A percentile compares a stretch with the other conserved stretches of the same genome.
These are phyloP conservation scores for Rosa chinensis DNA, from an alignment of 306 rosid species.

Conservation along the genomic window DNA sequence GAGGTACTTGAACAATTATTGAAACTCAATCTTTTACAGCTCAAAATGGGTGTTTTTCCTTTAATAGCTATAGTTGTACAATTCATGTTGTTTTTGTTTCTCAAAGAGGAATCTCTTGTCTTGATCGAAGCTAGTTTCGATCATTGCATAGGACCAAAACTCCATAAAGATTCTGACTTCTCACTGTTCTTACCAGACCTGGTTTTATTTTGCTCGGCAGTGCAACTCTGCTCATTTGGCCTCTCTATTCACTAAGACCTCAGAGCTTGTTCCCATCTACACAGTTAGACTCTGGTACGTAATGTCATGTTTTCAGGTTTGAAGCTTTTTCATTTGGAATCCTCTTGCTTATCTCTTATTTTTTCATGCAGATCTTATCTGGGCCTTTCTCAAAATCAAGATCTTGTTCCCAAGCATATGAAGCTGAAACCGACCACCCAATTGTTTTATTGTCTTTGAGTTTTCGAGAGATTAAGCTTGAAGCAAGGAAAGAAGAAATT, in stretches of 20 bases:
- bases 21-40: neutral
- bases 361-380: constrained; percentile 24
- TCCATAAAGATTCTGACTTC: constrained; percentile 6
- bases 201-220: neutral
- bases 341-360: neutral
- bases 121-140: constrained; percentile 1
- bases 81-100: constrained; percentile 5
- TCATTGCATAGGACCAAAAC: constrained; percentile 8
- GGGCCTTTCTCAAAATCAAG: neutral
- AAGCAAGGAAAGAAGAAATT: neutral
- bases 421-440: constrained; percentile 12
- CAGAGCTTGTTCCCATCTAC: constrained; percentile 1
- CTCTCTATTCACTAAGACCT: neutral
- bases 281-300: neutral
- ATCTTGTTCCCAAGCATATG: neutral
- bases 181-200: neutral
- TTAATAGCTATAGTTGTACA: neutral
- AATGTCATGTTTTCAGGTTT: neutral
- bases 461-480: neutral
- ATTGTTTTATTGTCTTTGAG: neutral
- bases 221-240: neutral
- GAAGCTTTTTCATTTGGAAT: neutral
- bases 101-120: constrained; percentile 1
- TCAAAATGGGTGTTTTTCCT: neutral
- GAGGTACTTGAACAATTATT: neutral